Base-by-base conservation (phyloP, 345 rosid species). In the Hibiscus mutabilis region DNA sequence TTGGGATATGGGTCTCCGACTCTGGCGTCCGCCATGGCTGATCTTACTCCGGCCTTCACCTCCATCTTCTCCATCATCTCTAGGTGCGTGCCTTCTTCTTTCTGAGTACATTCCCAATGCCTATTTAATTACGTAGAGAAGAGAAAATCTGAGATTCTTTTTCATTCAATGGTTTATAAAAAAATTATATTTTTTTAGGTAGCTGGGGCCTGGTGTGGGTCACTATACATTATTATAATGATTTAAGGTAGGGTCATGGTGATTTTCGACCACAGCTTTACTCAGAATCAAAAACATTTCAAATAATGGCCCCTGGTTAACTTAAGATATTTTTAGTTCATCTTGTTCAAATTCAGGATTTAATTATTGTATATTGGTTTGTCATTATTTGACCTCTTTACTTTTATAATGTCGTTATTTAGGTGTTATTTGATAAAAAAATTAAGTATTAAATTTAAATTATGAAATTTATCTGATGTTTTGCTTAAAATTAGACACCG, bases 11-110 rank as follows among this genome's bases (percentile, higher is more conserved):
- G 81, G 75, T 78, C 84, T 57, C 87, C 87, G 24, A 74, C 84
- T 72, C 69, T 84, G 78, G 87, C 84, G 15, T 80, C 84, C 0
- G 85, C 83, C 3, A 82, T 84, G 84, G 73, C 25, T 35, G 85
- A 84, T 72, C 74, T 84, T 14, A 62, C 82, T 72, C 87, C 85
- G 1, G 84, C 84, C 40, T 84, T 84, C 57, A 84, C 88, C 8
- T 84, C 82, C 84, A 63, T 84, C 15, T 78, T 84, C 62, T 80
- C 84, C 57, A 27, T 78, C 29, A 12, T 84, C 60, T 76, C 71
- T 62, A 75, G 88, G 88, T 80, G 35, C 53, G 59, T 63, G 52
- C 18, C 3, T 16, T 4, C 46, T 65, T 66, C 19, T 66, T 12
- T 66, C 2, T 40, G 44, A 35, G 1, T 35, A 35, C 19, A 64